Evolutionary conservation across 148 eudicot species (phyloP), one percentile per base, ranked within the genome.

Genomic region (Chenopodium album): DNA sequence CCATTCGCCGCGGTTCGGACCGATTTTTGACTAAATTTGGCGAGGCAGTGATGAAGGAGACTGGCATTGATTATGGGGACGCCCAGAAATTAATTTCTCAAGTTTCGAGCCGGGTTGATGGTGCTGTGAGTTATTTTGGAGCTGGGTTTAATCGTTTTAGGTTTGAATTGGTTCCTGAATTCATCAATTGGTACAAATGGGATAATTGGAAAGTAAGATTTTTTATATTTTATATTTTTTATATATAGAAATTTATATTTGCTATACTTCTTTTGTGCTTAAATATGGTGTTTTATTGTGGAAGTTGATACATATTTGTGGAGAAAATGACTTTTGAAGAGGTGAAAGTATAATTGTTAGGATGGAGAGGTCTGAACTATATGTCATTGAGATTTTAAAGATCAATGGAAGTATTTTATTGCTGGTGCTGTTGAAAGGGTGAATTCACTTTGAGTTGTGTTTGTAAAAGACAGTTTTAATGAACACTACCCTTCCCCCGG

Each of bases 161-260:
- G 86, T 77, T 83, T 44, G 93, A 91, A 79, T 31, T 87, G 79
- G 69, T 91, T 80, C 92, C 94, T 23, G 69, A 60, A 82, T 91
- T 94, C 76, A 28, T 89, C 54, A 76, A 82, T 59, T 94, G 97
- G 98, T 90, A 94, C 81, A 88, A 82, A 54, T 88, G 81, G 92
- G 92, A 90, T 47, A 68, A 73, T 22, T 94, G 98, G 98, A 92
- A 94, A 91, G 98, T 94, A 84, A 37, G 62, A 17, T 20, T 71
- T 50, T 19, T 4, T 23, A 7, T 32, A 3, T 23, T 41, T 32
- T 34, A 34, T 34, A 31, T 29, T 67, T 67, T 68, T 13, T 73
- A 8, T 10, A 41, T 41, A 5, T 6, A 41, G 44, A 41, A 6
- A 0, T 5, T 41, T 41, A 0, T 41, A 41, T 41, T 41, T 41